Base-by-base conservation (phyloP, 306 rosid genomes). In the Myrica gale region DNA sequence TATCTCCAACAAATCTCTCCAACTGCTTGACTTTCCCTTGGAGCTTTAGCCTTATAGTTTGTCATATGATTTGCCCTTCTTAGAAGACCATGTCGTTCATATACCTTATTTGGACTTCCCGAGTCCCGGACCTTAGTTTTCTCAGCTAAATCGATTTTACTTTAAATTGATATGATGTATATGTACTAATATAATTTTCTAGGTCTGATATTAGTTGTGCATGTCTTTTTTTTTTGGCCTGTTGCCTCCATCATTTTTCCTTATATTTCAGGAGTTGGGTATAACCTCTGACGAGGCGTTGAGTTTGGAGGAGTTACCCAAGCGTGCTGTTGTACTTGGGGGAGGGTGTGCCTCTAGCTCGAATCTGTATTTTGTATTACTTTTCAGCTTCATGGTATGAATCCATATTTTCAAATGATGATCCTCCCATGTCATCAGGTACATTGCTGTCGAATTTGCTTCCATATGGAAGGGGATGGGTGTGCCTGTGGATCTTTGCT, bases 401-500 rank as follows among this genome's bases (percentile, higher is more conserved):
- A 32, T 80, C 60, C 66, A 63, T 26, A 61, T 61, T 66, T 7
- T 76, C 46, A n/a, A 37, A 41, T 76, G 53, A 52, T 63, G 42
- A 62, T 43, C 37, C n/a, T 56, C 37, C 76, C 53, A 51, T 72
- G 43, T 56, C 53, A 10, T 75, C 91, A 95, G 98, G 82, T 95
- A 92, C 79, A 95, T 95, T 77, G 92, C 97, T 46, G 97, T 95
- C 62, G 98, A 95, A 74, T 95, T 95, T 82, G 98, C 98, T 85
- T 88, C 98, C 21, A 95, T 95, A 79, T 95, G 98, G 98, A 88
- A 89, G 46, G 98, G 98, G 74, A 89, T 95, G 97, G 98, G 98
- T 76, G 84, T 86, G 63, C 72, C 84, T 32, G 98, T 95, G 70
- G 75, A 95, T 80, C 83, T 95, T 26, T 88, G 84, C 74, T 92